A percentile compares a stretch with the other conserved stretches of the same genome.
Evolutionary conservation across 305 asterid species (phyloP).

Genomic region (Fraxinus xanthoxyloides): DNA sequence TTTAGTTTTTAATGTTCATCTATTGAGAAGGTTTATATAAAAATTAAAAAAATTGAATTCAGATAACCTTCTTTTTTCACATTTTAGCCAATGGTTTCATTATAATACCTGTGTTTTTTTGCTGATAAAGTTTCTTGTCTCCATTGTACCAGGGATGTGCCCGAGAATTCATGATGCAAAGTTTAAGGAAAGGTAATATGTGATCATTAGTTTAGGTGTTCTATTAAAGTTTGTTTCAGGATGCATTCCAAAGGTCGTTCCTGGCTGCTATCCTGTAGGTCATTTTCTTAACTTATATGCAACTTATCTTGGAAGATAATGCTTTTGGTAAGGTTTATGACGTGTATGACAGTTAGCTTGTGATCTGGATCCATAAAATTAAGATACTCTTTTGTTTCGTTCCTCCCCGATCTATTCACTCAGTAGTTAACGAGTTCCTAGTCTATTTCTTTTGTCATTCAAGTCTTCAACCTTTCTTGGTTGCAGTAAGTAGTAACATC

Average conservation of each 20-base stretch:
- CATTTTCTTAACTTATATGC: not conserved
- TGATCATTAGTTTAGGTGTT: not conserved
- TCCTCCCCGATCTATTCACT: not conserved
- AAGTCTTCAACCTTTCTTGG: not conserved
- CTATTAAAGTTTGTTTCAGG: not conserved
- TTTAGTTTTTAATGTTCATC: not conserved
- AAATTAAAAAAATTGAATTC: not conserved
- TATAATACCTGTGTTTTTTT: not conserved
- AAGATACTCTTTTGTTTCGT: not conserved
- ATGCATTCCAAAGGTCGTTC: not conserved
- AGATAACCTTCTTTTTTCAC: not conserved
- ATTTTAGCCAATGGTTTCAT: not conserved
- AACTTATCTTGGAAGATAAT: not conserved
- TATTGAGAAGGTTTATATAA: not conserved
- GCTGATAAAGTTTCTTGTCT: not conserved
- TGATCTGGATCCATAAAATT: not conserved
- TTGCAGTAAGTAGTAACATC: not conserved
- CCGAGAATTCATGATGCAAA: slow-evolving; percentile 89
- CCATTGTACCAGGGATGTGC: slow-evolving; percentile 64
- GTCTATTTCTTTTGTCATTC: not conserved
- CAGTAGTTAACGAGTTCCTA: not conserved
- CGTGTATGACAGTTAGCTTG: not conserved
- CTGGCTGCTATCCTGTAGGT: not conserved
- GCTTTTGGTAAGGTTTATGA: not conserved
- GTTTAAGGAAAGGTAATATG: slow-evolving; percentile 84